phyloP scores from a whole-genome alignment of 306 rosid genomes.

The Fragaria vesca region DNA sequence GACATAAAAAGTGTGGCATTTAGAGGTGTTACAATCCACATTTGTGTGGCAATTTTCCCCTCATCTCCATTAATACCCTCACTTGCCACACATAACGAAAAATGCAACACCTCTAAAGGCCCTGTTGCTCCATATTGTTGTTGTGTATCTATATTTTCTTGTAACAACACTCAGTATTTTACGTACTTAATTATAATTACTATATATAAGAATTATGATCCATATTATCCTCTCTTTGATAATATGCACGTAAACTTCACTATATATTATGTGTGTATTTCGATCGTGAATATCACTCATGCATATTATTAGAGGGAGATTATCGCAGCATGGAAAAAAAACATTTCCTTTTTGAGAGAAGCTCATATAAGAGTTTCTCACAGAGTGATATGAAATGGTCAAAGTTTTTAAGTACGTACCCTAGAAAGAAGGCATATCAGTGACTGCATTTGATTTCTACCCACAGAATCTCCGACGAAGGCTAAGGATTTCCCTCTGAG shows the following conservation, averaged over 20 bases:
- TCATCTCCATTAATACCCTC: no score
- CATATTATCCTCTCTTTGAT: background rate
- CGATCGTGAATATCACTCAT: background rate
- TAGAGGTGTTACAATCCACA: no score
- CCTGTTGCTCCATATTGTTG: no score
- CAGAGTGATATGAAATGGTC: background rate
- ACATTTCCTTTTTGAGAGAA: no score
- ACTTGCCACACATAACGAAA: no score
- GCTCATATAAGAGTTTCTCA: background rate
- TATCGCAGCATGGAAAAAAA: background rate
- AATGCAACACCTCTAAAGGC: no score
- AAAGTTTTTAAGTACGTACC: slow-evolving; percentile 9
- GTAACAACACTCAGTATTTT: background rate
- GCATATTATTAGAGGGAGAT: background rate
- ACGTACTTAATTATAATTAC: background rate
- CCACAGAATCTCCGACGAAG: slow-evolving; percentile 93
- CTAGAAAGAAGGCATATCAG: slow-evolving; percentile 59
- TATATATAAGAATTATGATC: background rate
- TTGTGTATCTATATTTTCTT: background rate
- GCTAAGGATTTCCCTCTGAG: slow-evolving; percentile 80
- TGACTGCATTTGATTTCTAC: slow-evolving; percentile 86
- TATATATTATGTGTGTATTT: background rate
- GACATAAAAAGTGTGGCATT: no score
- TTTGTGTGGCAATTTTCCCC: no score
- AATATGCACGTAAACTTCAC: background rate